Evolutionary conservation across 1,284 basidiomycete genomes (phyloP), one percentile per base, ranked within the genome.

Genomic region (Thelephora terrestris): DNA sequence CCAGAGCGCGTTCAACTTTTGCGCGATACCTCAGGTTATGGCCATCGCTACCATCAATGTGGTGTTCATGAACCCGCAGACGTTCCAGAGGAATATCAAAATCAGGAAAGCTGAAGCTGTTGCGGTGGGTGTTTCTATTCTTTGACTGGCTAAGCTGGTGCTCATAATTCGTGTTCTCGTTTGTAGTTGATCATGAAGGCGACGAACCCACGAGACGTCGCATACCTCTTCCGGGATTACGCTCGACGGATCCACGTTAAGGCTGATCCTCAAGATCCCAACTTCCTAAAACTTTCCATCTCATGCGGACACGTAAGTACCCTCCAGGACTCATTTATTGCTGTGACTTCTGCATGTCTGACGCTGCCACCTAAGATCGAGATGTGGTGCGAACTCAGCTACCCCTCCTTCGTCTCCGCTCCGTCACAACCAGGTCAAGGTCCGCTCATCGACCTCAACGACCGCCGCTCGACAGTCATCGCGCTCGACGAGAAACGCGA

Each of bases 1-100:
- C 66, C 95, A 98, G 69, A 86, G 76, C 51, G 81, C 97, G 24
- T 99, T 99, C 75, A 91, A 91, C 67, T 99, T 99, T 68, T 93
- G 91, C 58, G 92, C 95, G 3, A 91, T 98, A 52, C 95, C 95
- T 9, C 91, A 89, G 29, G 80, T 85, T 20, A 98, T 99, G 95
- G 93, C 95, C 1, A 88, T 99, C 57, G 94, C 96, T 5, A 99
- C 94, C 6, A 73, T 99, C 23, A 79, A 88, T 45, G 65, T 87
- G 47, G 95, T 93, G 67, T 96, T 94, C 69, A 91, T 90, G 87
- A 99, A 99, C 68, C 78, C 81, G 2, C 71, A 75, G n/a, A 88
- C 99, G 71, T 82, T 97, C 66, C 77, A 87, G 58, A 70, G 78
- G 59, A 96, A 97, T 61, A 85, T 98, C 65, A 98, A 99, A 70